These are phyloP conservation scores for Lichtheimia corymbifera DNA, from an alignment of 371 early-diverging fungal genomes.

Conservation along the genomic window DNA sequence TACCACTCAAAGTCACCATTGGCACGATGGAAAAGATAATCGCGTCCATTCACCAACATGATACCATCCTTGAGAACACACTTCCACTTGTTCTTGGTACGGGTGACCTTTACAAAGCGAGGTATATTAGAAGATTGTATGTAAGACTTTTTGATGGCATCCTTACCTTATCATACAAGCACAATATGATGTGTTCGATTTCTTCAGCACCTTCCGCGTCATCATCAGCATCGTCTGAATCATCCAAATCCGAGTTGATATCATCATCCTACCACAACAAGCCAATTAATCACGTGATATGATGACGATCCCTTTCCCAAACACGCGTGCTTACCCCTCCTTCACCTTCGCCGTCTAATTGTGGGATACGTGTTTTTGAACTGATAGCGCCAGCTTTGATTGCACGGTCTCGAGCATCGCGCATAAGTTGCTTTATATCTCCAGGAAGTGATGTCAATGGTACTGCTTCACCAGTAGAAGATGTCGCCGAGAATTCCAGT, in stretches of 20 bases:
- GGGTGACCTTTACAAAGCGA: constrained; percentile 58
- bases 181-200: constrained; percentile 84
- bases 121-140: not conserved
- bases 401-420: constrained; percentile 38
- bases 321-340: constrained; percentile 19
- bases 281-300: not conserved
- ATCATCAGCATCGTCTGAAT: constrained; percentile 70
- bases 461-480: constrained; percentile 31
- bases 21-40: constrained; percentile 91
- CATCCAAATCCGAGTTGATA: constrained; percentile 86
- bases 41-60: constrained; percentile 90
- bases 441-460: constrained; percentile 38
- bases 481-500: constrained; percentile 32
- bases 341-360: constrained; percentile 60
- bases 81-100: constrained; percentile 98
- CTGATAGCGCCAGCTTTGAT: constrained; percentile 34
- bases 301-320: not conserved
- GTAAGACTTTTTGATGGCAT: not conserved
- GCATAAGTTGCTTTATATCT: constrained; percentile 36
- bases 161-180: constrained; percentile 91
- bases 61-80: constrained; percentile 95
- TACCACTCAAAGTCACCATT: constrained; percentile 96
- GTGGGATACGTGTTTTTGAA: constrained; percentile 33
- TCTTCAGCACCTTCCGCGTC: constrained; percentile 82
- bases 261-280: constrained; percentile 63